Base-by-base conservation (phyloP, 768 basidiomycete genomes). In the Phlebiopsis gigantea region DNA sequence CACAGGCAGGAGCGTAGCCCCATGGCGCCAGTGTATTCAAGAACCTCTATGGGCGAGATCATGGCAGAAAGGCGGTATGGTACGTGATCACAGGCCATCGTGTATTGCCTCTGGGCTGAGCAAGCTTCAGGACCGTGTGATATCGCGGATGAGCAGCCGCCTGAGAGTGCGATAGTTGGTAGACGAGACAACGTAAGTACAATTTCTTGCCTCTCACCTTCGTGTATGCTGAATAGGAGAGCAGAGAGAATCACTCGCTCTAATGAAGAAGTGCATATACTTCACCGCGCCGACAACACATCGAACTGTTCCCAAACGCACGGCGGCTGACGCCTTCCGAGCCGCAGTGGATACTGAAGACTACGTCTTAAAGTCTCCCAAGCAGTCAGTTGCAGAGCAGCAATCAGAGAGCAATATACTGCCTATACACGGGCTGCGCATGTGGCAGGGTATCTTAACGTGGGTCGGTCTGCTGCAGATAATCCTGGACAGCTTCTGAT, bases 121-220 rank as follows among this genome's bases (percentile, higher is more conserved):
- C n/a, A n/a, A n/a, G n/a, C n/a, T 39, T 17, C 34, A 39, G 34
- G 34, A 0, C 82, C 82, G 1, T 65, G 84, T 28, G 82, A 84
- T 64, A 66, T 90, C 25, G 79, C 78, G 14, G 80, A 79, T 5
- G 90, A 93, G 71, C 71, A 68, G 2, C 89, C 88, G 0, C 88
- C 90, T 8, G 79, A 86, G 2, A 82, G 78, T 34, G 85, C 87
- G 2, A 88, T 92, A 54, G 87, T 84, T 7, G 82, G 78, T 10
- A 73, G 89, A 42, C 72, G 80, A 44, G 88, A 93, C 62, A 89
- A 87, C 28, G 84, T 79, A 54, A 53, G 79, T 55, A 15, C 41
- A 29, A 2, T 12, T 10, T n/a, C 41, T 15, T 9, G 2, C 17
- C 42, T n/a, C n/a, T n/a, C n/a, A n/a, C n/a, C n/a, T n/a, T n/a